Evolutionary conservation across 352 stramenopile genomes (phyloP).

Genomic region (Globisporangium nunn): DNA sequence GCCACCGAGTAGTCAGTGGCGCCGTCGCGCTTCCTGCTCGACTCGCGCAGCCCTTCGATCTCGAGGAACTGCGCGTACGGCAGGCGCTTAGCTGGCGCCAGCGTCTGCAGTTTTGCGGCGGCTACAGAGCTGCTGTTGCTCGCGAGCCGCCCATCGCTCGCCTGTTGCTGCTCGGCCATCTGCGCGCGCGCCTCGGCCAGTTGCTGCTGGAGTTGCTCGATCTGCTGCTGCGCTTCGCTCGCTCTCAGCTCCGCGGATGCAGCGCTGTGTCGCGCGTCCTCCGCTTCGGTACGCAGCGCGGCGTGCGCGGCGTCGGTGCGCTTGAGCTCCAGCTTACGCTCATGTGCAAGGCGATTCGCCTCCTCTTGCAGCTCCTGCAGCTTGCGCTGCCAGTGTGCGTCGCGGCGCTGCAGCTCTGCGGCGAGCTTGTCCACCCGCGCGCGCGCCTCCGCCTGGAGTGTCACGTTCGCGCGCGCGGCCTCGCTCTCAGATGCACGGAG

Average conservation of each 20-base stretch:
- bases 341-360: slow-evolving; percentile 35
- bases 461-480: slow-evolving; percentile 20
- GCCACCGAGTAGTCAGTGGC: slow-evolving; percentile 33
- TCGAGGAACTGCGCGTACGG: slow-evolving; percentile 78
- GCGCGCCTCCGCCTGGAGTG: slow-evolving; percentile 36
- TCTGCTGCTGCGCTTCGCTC: slow-evolving; percentile 8
- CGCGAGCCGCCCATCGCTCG: too few relatives aligned
- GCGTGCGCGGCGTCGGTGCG: slow-evolving; percentile 15
- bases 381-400: slow-evolving; percentile 34
- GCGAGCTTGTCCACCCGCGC: slow-evolving; percentile 44
- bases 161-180: not conserved
- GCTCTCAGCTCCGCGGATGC: slow-evolving; percentile 9
- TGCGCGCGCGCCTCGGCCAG: slow-evolving; percentile 6
- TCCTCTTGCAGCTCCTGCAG: slow-evolving; percentile 45
- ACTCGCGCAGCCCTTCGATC: slow-evolving; percentile 76
- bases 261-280: slow-evolving; percentile 11
- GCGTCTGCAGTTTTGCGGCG: slow-evolving; percentile 6
- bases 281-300: slow-evolving; percentile 14
- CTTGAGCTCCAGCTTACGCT: slow-evolving; percentile 46
- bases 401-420: slow-evolving; percentile 24
- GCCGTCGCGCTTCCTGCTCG: slow-evolving; percentile 32
- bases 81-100: slow-evolving; percentile 49
- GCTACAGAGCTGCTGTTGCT: not conserved
- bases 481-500: slow-evolving; percentile 18
- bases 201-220: slow-evolving; percentile 11